Percentiles rank a stretch among this genome's conserved stretches.
Conservation (phyloP, 768 basidiomycete genomes). For the Suillus lakei region DNA sequence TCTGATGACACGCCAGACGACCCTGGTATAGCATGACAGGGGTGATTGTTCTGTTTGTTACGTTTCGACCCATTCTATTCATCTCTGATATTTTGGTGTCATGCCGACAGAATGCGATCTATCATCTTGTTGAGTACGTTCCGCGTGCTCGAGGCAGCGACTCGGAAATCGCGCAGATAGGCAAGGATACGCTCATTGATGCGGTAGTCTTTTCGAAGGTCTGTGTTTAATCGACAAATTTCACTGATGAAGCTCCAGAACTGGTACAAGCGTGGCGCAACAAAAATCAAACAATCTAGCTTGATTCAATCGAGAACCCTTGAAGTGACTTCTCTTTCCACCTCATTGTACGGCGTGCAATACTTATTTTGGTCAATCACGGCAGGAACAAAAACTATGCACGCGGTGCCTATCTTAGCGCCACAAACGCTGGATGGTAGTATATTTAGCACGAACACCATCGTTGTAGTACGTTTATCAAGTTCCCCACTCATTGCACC, state of each 20-base stretch:
- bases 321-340: too few species aligned
- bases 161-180: background rate
- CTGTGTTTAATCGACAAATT: background rate
- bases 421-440: too few species aligned
- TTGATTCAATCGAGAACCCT: background rate
- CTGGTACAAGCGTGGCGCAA: too few species aligned
- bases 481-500: too few species aligned
- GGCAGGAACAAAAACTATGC: too few species aligned
- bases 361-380: too few species aligned
- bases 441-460: too few species aligned
- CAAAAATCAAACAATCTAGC: background rate
- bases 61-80: background rate
- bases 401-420: too few species aligned
- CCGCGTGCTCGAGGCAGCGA: background rate
- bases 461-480: too few species aligned
- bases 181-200: background rate
- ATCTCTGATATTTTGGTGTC: background rate
- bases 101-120: background rate
- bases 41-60: background rate
- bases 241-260: background rate
- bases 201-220: background rate
- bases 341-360: too few species aligned
- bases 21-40: background rate
- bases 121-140: background rate
- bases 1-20: too few species aligned